Conservation (phyloP, 2,329 filamentous ascomycete genomes). For the Myrmaecium sp. region DNA sequence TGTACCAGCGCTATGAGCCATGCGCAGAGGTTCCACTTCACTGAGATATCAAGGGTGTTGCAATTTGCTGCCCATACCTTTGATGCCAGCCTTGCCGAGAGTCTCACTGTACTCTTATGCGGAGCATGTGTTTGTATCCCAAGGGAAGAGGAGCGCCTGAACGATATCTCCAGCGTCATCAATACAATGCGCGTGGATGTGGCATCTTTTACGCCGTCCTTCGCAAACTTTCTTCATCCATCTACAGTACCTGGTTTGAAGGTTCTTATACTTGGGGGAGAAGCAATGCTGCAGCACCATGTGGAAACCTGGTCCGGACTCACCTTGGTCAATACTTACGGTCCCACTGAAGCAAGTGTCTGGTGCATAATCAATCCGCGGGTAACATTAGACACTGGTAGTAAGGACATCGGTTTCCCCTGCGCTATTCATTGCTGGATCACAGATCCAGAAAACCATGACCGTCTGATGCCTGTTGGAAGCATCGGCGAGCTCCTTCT, state of each 20-base stretch:
- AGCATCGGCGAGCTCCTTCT: conserved; percentile 30
- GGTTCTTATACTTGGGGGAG: too few relatives aligned
- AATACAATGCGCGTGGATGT: conserved; percentile 35
- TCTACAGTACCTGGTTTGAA: too few relatives aligned
- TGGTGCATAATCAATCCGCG: too few relatives aligned
- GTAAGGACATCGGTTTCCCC: too few relatives aligned
- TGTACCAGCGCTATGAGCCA: too few relatives aligned
- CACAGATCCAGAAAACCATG: conserved; percentile 12
- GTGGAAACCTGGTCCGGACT: too few relatives aligned
- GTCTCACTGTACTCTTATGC: too few relatives aligned
- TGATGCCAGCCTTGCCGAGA: conserved; percentile 37
- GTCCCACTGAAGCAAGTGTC: background rate
- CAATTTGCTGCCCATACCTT: conserved; percentile 34
- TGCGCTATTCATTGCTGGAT: conserved; percentile 15
- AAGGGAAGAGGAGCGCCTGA: conserved; percentile 32
- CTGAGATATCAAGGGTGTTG: conserved; percentile 1
- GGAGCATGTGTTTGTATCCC: conserved; percentile 46
- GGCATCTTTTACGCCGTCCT: conserved; percentile 40
- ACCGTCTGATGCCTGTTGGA: conserved; percentile 22
- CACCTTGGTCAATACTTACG: background rate
- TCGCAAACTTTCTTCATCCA: too few relatives aligned
- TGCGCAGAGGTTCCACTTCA: too few relatives aligned
- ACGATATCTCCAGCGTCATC: conserved; percentile 36
- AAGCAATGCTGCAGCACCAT: too few relatives aligned
- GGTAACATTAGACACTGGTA: too few relatives aligned